Evolutionary conservation across 768 basidiomycete species (phyloP).

Genomic region (Termitomyces heimii): DNA sequence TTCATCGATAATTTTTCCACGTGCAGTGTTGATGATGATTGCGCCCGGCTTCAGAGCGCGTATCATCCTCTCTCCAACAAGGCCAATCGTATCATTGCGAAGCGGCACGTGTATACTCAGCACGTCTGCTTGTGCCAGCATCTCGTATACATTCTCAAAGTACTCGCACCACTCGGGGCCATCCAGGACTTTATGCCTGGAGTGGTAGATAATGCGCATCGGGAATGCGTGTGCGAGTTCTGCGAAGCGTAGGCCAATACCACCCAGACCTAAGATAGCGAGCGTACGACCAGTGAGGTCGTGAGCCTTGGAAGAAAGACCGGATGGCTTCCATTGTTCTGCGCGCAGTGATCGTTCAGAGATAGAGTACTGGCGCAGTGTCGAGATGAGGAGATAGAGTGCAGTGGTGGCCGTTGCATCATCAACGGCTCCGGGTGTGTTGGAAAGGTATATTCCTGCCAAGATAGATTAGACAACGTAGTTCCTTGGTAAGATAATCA

Average conservation of each 20-base stretch:
- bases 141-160: conserved; percentile 51
- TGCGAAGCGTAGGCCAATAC: conserved; percentile 68
- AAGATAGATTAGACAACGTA: neutral
- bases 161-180: conserved; percentile 78
- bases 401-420: conserved; percentile 90
- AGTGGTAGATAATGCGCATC: conserved; percentile 87
- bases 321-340: conserved; percentile 54
- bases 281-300: conserved; percentile 67
- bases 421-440: conserved; percentile 87
- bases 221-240: conserved; percentile 75
- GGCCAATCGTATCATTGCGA: conserved; percentile 61
- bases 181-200: conserved; percentile 46
- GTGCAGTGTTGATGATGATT: conserved; percentile 80
- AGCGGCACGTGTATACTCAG: conserved; percentile 85
- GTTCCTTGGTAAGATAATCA: neutral
- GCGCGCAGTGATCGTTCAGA: conserved; percentile 55
- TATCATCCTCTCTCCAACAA: conserved; percentile 74
- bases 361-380: conserved; percentile 65
- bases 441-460: conserved; percentile 72
- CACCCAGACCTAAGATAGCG: conserved; percentile 71
- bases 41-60: conserved; percentile 70
- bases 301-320: conserved; percentile 42
- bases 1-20: conserved; percentile 90
- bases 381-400: conserved; percentile 75
- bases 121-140: conserved; percentile 73